phyloP scores from a whole-genome alignment of 139 green algal genomes.

The Chlorella sp. region DNA sequence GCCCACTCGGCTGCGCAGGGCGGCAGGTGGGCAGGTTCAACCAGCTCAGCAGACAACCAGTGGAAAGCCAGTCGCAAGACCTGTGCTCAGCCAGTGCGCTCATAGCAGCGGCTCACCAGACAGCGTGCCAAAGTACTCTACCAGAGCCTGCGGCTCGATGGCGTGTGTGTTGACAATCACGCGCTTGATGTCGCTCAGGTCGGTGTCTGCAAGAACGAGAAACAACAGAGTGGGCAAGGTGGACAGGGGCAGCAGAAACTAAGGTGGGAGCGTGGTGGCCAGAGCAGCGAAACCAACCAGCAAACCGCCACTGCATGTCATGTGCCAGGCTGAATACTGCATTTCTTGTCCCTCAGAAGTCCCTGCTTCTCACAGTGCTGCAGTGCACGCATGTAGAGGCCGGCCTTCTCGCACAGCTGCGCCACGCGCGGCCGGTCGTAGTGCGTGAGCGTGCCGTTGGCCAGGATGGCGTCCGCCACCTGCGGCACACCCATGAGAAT shows the following conservation, averaged over 20 bases:
- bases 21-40: background rate
- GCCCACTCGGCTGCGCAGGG: constrained; percentile 45
- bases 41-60: background rate
- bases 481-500: too few species aligned
- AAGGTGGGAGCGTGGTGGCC: constrained; percentile 36
- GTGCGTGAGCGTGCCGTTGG: constrained; percentile 93
- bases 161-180: constrained; percentile 97
- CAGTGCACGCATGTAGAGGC: constrained; percentile 98
- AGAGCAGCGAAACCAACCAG: too few species aligned
- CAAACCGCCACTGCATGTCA: too few species aligned
- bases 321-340: too few species aligned
- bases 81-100: too few species aligned
- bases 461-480: constrained; percentile 98
- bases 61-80: background rate
- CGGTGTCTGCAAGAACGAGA: constrained; percentile 71
- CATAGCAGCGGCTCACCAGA: constrained; percentile 92
- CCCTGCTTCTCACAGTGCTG: constrained; percentile 76
- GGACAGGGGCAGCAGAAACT: too few species aligned
- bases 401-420: constrained; percentile 99
- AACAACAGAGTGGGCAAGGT: too few species aligned
- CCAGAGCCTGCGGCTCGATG: constrained; percentile 91
- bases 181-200: constrained; percentile 97
- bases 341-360: too few species aligned
- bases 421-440: constrained; percentile 97
- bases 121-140: constrained; percentile 98